phyloP scores from a whole-genome alignment of 176 grass and related monocot genomes.

The Oryza brachyantha region DNA sequence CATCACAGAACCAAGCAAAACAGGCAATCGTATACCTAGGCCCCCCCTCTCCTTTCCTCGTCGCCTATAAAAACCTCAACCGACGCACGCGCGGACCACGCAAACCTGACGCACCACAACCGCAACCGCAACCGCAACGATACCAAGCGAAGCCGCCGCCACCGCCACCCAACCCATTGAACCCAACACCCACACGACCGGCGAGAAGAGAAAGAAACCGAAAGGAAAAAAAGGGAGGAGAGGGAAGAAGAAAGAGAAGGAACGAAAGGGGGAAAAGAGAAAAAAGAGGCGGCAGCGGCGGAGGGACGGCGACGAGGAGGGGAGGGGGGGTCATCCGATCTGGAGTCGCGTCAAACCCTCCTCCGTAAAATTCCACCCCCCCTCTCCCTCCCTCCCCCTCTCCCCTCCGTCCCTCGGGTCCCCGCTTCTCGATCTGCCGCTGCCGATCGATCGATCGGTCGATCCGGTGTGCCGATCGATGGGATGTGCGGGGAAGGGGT shows the following conservation, averaged over 20 bases:
- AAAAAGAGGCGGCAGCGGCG: not conserved
- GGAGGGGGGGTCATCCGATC: constrained; percentile 13
- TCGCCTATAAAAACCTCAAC: not conserved
- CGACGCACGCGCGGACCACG: not conserved
- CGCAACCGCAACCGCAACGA: no score
- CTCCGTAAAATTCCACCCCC: not conserved
- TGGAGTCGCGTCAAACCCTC: constrained; percentile 16
- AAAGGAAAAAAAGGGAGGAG: not conserved
- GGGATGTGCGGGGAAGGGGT: not conserved
- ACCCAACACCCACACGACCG: not conserved
- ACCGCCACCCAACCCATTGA: no score
- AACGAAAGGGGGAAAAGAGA: not conserved
- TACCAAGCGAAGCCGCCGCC: no score
- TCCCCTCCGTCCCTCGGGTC: not conserved
- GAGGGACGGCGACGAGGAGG: constrained; percentile 3
- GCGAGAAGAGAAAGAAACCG: not conserved
- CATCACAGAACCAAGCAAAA: no score
- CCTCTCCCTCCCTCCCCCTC: not conserved
- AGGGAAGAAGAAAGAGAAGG: not conserved
- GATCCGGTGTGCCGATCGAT: no score
- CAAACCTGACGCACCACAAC: not conserved
- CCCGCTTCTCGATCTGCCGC: not conserved
- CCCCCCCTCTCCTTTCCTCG: no score
- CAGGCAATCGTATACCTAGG: no score
- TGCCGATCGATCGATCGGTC: not conserved